Percentiles rank a stretch among this genome's conserved stretches.
Conservation (phyloP, 1,139 yeast genomes). For the Pichia kudriavzevii region DNA sequence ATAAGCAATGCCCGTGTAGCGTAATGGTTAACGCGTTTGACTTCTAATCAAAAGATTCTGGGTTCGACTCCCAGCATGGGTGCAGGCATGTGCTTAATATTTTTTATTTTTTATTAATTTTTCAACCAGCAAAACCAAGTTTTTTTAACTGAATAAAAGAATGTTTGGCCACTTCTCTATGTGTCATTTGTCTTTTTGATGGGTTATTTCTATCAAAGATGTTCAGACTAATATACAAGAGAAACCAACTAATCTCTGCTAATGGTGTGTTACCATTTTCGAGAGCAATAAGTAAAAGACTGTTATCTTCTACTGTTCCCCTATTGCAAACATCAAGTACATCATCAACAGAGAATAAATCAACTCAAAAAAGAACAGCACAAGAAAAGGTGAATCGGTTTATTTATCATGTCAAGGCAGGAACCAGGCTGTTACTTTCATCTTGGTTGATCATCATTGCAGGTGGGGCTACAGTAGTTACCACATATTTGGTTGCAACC, state of each 20-base stretch:
- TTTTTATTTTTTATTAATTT: slow-evolving; percentile 1
- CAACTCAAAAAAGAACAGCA: no score
- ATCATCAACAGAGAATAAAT: slow-evolving; percentile 5
- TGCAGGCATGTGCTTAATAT: slow-evolving; percentile 10
- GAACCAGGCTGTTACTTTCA: slow-evolving; percentile 55
- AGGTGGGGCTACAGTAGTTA: slow-evolving; percentile 58
- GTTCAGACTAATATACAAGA: no score
- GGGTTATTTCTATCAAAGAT: no score
- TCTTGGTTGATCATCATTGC: slow-evolving; percentile 61
- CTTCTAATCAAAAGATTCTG: slow-evolving; percentile 14
- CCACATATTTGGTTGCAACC: slow-evolving; percentile 65
- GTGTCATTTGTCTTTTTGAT: no score
- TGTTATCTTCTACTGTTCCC: no score
- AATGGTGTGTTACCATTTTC: no score
- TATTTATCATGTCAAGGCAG: slow-evolving; percentile 38
- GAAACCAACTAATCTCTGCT: no score
- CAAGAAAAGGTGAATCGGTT: slow-evolving; percentile 20
- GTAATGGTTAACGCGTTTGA: slow-evolving; percentile 15
- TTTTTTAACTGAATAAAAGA: neutral
- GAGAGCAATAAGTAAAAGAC: no score
- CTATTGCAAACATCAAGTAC: no score
- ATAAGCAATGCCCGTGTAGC: slow-evolving; percentile 10
- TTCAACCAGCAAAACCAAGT: neutral
- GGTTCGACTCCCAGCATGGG: slow-evolving; percentile 16
- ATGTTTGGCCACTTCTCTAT: no score